Evolutionary conservation across 176 grass and related monocot genomes (phyloP), one percentile per base, ranked within the genome.

Genomic region (Leersia perrieri): DNA sequence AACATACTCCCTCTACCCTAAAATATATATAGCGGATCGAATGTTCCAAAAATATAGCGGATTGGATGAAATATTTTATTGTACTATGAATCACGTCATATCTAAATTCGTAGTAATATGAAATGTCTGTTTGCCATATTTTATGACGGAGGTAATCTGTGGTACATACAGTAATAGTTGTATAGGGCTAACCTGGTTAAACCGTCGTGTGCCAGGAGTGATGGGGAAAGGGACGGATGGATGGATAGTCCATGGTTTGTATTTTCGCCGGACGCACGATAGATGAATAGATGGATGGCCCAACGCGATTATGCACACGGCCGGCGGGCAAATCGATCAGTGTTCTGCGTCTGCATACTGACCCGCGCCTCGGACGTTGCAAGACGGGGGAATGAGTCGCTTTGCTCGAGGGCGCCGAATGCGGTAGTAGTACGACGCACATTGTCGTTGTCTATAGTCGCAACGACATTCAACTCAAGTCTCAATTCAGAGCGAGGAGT

Each of bases 351-450:
- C 1, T 4, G 47, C 16, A 11, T 51, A 72, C 75, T 68, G 57
- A 25, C 28, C 38, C 29, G 83, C 38, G 23, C n/a, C 15, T 79
- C 11, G 60, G 75, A 88, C 81, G 87, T 84, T 80, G 87, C 87
- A 47, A 62, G 23, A 84, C 78, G 53, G 53, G 30, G 44, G 7
- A 7, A 31, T 4, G 27, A 47, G n/a, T 68, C 73, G 66, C 11
- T 10, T 23, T 12, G 11, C 12, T 13, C 82, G 47, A 67, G 15
- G n/a, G n/a, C n/a, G 32, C 9, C 11, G 49, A 34, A 69, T 35
- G 27, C 1, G 3, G 12, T 51, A 49, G 15, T 29, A 12, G 39
- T 28, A 38, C 34, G 26, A 38, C 34, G 26, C 39, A 22, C 45
- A 27, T 33, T 42, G 31, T 33, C 67, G 20, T 47, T 23, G 51